Conservation (phyloP, 2,329 filamentous ascomycete species). For the Trichoderma atrobrunneum region DNA sequence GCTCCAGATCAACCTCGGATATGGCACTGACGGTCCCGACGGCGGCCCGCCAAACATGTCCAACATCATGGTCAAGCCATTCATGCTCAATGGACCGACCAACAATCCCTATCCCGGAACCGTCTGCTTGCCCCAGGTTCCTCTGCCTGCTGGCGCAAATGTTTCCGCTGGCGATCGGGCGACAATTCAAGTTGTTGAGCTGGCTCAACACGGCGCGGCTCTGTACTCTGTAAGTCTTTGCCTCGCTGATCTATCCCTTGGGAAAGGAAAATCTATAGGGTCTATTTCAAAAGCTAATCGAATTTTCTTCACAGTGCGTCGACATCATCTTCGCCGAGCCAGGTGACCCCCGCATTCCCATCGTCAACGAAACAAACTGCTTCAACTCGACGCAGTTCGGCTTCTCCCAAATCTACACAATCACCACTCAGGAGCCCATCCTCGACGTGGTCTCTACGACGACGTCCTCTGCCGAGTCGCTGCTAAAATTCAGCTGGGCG, state of each 20-base stretch:
- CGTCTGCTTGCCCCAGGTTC: slow-evolving; percentile 86
- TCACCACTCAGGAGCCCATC: slow-evolving; percentile 43
- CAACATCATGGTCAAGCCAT: slow-evolving; percentile 72
- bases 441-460: background rate
- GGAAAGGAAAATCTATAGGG: no score
- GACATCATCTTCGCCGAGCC: slow-evolving; percentile 90
- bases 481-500: slow-evolving; percentile 28
- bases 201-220: slow-evolving; percentile 77
- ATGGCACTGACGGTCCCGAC: slow-evolving; percentile 65
- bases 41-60: slow-evolving; percentile 81
- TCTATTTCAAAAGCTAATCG: background rate
- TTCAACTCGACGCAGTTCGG: slow-evolving; percentile 78
- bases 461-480: slow-evolving; percentile 28
- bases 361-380: slow-evolving; percentile 81
- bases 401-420: slow-evolving; percentile 74
- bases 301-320: slow-evolving; percentile 64
- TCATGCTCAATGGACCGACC: slow-evolving; percentile 77
- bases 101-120: slow-evolving; percentile 84
- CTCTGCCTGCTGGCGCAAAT: slow-evolving; percentile 68
- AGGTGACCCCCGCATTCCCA: slow-evolving; percentile 60
- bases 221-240: slow-evolving; percentile 68
- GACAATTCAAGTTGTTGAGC: slow-evolving; percentile 84
- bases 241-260: background rate
- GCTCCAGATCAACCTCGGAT: slow-evolving; percentile 88
- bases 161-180: slow-evolving; percentile 82